Conservation (phyloP, 768 basidiomycete species). For the Pisolithus microcarpus region DNA sequence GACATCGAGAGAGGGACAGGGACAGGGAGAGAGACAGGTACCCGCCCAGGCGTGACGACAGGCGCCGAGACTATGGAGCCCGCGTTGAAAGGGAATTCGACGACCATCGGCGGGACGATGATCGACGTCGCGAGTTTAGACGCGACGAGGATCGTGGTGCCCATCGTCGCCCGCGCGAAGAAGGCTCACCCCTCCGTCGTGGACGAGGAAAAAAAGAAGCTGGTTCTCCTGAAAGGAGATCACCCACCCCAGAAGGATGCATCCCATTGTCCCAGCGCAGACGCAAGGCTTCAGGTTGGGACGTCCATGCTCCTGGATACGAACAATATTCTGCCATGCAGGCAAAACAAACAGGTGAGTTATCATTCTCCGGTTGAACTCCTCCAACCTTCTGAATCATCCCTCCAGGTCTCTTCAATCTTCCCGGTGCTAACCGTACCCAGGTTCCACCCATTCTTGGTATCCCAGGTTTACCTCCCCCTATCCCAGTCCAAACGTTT, state of each 20-base stretch:
- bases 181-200: too few species aligned
- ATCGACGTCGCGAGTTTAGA: slow-evolving; percentile 42
- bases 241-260: slow-evolving; percentile 49
- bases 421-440: slow-evolving; percentile 89
- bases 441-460: slow-evolving; percentile 78
- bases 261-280: slow-evolving; percentile 79
- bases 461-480: slow-evolving; percentile 75
- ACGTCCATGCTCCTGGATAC: slow-evolving; percentile 91
- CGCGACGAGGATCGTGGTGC: slow-evolving; percentile 35
- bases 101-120: slow-evolving; percentile 41
- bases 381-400: slow-evolving; percentile 6
- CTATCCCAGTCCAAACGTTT: slow-evolving; percentile 77
- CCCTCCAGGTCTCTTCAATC: slow-evolving; percentile 80
- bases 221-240: slow-evolving; percentile 72
- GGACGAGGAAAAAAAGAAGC: too few species aligned
- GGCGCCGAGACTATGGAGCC: slow-evolving; percentile 44
- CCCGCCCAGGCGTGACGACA: slow-evolving; percentile 37
- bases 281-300: slow-evolving; percentile 91
- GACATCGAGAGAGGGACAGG: slow-evolving; percentile 31
- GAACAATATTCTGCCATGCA: slow-evolving; percentile 93
- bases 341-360: slow-evolving; percentile 70
- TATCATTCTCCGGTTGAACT: slow-evolving; percentile 30
- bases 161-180: slow-evolving; percentile 25
- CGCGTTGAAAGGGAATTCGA: slow-evolving; percentile 39
- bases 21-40: slow-evolving; percentile 24